A percentile compares a stretch with the other conserved stretches of the same genome.
phyloP scores from a whole-genome alignment of 73 alveolate species.

The Paramecium tetraurelia region DNA sequence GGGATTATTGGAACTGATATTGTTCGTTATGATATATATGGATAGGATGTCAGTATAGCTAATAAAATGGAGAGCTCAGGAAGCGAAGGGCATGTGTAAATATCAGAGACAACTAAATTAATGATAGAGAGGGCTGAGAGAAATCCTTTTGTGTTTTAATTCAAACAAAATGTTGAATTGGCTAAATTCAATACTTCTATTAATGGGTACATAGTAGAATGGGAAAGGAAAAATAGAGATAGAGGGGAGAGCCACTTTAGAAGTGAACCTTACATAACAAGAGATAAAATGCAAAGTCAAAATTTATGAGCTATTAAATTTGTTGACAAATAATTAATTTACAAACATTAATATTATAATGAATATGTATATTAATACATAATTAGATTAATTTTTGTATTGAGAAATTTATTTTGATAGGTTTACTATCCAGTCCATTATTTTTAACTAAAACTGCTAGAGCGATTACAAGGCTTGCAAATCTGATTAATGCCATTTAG shows the following conservation, averaged over 20 bases:
- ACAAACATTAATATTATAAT: background rate
- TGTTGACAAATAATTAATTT: background rate
- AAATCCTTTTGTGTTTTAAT: slow-evolving; percentile 14
- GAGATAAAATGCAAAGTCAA: background rate
- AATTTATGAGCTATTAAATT: background rate
- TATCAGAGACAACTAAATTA: slow-evolving; percentile 13
- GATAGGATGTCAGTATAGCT: slow-evolving; percentile 52
- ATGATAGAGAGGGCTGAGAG: slow-evolving; percentile 41
- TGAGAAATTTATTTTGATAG: background rate
- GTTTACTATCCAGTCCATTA: background rate
- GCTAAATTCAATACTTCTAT: background rate
- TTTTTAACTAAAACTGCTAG: background rate
- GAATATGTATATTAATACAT: background rate
- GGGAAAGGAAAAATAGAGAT: slow-evolving; percentile 3
- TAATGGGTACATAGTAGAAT: slow-evolving; percentile 30
- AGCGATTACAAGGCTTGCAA: background rate
- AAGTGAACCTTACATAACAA: background rate
- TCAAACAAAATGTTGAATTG: slow-evolving; percentile 2
- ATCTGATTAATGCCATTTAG: background rate
- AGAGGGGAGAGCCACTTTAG: background rate
- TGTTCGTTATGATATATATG: slow-evolving; percentile 54
- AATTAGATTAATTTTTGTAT: background rate
- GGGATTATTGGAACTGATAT: slow-evolving; percentile 53
- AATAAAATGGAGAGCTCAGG: slow-evolving; percentile 60
- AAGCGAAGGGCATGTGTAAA: background rate